Base-by-base conservation (phyloP, 2,329 filamentous ascomycete genomes). In the Microcyclospora tardicrescens region DNA sequence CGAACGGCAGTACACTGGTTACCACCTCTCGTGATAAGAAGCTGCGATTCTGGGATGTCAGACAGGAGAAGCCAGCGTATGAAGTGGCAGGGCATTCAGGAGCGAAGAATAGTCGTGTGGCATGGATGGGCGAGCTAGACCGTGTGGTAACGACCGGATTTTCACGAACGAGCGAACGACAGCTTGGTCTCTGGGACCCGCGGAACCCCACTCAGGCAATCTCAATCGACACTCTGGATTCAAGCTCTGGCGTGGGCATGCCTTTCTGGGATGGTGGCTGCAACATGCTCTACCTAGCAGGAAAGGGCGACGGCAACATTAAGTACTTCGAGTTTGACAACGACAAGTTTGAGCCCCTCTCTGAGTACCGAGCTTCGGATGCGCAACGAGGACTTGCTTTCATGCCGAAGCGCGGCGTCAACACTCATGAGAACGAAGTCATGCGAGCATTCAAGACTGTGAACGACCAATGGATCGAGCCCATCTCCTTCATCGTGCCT, bases 241-340 rank as follows among this genome's bases (percentile, higher is more conserved):
- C 85, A 34, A 94, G 94, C 55, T 95, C 89, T 34, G 91, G 91
- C 60, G 87, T 98, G 43, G 93, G 86, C 72, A 95, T 98, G 84
- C 91, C 91, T 27, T 96, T 98, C 75, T 98, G 91, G 91, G 91
- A 98, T 60, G 89, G 96, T 44, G 85, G 87, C 44, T 94, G 84
- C 37, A 86, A 91, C 66, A 93, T 85, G 60, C 70, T 98, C 56
- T 98, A 95, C 64, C 74, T 98, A 58, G 91, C 91, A 54, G 91
- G 91, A 59, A 96, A 96, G 70, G 91, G 89, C 63, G 91, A 98
- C 59, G 91, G 91, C 56, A 98, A 98, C 65, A 98, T 98, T 58
- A 87, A 91, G 47, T 98, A 98, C 72, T 98, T 84, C 61, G 91
- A 98, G 65, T 93, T 93, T 57, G 84, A 93, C 59, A 93, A 96